Conservation (phyloP, 306 rosid species). For the Vigna unguiculata region DNA sequence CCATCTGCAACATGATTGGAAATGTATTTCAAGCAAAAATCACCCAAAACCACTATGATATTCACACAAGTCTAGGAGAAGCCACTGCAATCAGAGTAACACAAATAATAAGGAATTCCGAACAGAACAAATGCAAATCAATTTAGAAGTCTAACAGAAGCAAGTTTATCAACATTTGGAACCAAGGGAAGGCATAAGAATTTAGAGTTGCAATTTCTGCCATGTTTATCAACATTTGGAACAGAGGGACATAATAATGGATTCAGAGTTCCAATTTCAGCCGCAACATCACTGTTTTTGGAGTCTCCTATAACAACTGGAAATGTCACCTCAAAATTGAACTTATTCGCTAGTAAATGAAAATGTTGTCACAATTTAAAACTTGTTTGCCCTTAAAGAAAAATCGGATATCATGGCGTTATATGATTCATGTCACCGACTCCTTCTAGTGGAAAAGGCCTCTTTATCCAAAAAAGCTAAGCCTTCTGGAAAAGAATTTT, state of each 20-base stretch:
- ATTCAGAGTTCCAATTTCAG: neutral
- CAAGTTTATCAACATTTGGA: neutral
- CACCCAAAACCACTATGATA: neutral
- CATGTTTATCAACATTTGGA: neutral
- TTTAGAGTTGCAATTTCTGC: neutral
- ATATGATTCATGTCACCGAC: neutral
- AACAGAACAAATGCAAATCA: constrained; percentile 2
- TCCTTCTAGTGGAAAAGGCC: neutral
- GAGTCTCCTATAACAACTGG: neutral
- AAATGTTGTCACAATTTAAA: neutral
- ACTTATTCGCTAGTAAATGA: too few relatives aligned
- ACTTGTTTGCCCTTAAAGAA: neutral
- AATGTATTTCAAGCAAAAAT: constrained; percentile 47
- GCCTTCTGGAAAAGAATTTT: neutral
- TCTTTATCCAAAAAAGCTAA: neutral
- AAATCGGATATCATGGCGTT: neutral
- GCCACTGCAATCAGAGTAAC: neutral
- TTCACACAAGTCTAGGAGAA: constrained; percentile 12
- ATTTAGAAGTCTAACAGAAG: constrained; percentile 5
- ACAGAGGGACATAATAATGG: neutral
- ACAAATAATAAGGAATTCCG: constrained; percentile 12
- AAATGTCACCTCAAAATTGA: neutral
- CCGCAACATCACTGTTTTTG: neutral
- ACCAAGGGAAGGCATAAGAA: constrained; percentile 13
- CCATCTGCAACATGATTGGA: constrained; percentile 64